Evolutionary conservation across 2,329 filamentous ascomycete species (phyloP), one percentile per base, ranked within the genome.

Genomic region (Epichloe amarillans): DNA sequence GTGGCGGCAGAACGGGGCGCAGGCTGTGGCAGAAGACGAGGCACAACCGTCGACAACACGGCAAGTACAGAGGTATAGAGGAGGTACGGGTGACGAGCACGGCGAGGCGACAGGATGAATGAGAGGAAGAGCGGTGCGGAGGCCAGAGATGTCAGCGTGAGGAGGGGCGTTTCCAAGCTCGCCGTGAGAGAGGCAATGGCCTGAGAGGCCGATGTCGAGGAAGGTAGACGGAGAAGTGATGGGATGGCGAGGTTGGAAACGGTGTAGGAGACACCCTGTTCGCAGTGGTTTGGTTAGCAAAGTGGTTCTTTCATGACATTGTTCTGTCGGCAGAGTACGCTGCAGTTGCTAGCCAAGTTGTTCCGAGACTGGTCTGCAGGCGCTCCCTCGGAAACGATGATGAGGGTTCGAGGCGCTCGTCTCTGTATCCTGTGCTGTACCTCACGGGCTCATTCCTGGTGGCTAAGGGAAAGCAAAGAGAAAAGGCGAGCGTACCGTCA

Each of bases 181-280:
- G 74, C 70, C 55, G 79, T 76, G 53, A 94, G 76, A 61, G 80
- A 79, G 57, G 77, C 71, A 64, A 94, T 82, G 59, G 86, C 82
- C 62, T 82, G 80, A 45, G 82, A 76, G 55, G 86, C 87, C 50
- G 77, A 73, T 52, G 77, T 72, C 46, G 90, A 85, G 48, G 86
- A 87, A 10, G 88, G 86, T 46, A 96, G 84, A 50, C 81, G 78
- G 59, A 91, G 81, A 51, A 96, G 82, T 5, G 86, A 78, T 17
- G 91, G 90, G 53, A 95, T 79, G 26, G 87, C 82, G 56, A 94
- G 72, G 53, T 81, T 79, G 21, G 84, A 84, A 59, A 93, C 79
- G 46, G 88, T 85, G 71, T 91, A 94, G 48, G 90, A 95, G 53
- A 93, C 78, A 67, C 91, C 91, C 91, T 96, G 61, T 30, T 40